These are phyloP conservation scores for Croton setiger DNA, from an alignment of 441 rosid genomes.

Conservation along the genomic window DNA sequence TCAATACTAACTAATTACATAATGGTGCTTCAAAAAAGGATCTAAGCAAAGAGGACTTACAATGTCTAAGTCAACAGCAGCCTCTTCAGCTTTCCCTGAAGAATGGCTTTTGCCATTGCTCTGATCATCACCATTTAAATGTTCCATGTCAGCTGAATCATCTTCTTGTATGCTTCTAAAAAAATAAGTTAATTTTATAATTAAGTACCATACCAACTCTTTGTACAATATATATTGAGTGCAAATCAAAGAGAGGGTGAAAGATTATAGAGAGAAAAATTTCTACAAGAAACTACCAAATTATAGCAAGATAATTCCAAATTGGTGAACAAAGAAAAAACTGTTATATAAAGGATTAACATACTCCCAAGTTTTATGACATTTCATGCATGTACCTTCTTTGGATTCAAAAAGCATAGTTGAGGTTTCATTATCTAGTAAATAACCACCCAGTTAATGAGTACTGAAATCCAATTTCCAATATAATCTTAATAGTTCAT, in stretches of 20 bases:
- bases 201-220: constrained; percentile 6
- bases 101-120: constrained; percentile 46
- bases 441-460: too few species aligned
- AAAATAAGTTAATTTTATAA: constrained; percentile 22
- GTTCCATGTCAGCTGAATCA: constrained; percentile 43
- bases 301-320: constrained; percentile 1
- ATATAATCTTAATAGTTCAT: too few species aligned
- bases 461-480: too few species aligned
- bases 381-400: too few species aligned
- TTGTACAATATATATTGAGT: not conserved
- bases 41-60: constrained; percentile 36
- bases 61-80: constrained; percentile 31
- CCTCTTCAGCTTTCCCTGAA: constrained; percentile 39
- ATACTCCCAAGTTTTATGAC: too few species aligned
- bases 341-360: not conserved
- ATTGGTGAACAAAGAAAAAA: not conserved
- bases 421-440: too few species aligned
- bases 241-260: constrained; percentile 6
- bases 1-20: not conserved
- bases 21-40: not conserved
- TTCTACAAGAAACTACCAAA: not conserved
- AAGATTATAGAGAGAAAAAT: not conserved
- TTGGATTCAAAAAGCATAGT: too few species aligned
- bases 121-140: constrained; percentile 51
- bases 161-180: constrained; percentile 63